A percentile compares a stretch with the other conserved stretches of the same genome.
Conservation (phyloP, 2,329 filamentous ascomycete genomes). For the Microdochium trichocladiopsis region DNA sequence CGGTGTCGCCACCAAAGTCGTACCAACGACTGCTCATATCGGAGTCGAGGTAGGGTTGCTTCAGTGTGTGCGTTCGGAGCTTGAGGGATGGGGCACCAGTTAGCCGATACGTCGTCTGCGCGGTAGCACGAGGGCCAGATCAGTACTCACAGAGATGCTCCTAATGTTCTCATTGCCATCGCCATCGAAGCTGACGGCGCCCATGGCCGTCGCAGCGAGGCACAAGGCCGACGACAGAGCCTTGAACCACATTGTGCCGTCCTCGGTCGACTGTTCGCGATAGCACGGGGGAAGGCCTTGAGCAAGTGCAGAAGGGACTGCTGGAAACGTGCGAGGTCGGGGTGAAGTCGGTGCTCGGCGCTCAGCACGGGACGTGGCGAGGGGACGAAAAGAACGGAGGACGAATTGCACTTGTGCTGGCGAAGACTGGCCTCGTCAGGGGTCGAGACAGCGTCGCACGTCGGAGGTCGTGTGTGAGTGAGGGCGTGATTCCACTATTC, state of each 20-base stretch:
- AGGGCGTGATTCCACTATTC: neutral
- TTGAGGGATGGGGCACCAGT: slow-evolving; percentile 24
- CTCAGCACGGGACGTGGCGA: neutral
- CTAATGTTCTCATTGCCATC: slow-evolving; percentile 42
- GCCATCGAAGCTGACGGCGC: slow-evolving; percentile 35
- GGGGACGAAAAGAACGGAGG: neutral
- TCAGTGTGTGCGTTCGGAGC: slow-evolving; percentile 81
- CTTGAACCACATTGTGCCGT: slow-evolving; percentile 19
- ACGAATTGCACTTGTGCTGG: neutral
- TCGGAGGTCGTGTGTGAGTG: neutral
- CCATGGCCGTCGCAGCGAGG: slow-evolving; percentile 28
- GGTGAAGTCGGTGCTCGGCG: neutral
- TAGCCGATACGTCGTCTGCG: neutral
- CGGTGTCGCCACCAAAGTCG: slow-evolving; percentile 94
- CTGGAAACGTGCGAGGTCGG: slow-evolving; percentile 1
- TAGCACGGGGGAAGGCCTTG: slow-evolving; percentile 3
- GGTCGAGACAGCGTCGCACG: neutral
- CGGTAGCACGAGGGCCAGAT: neutral
- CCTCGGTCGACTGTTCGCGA: slow-evolving; percentile 2
- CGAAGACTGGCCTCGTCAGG: neutral
- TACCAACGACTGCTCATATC: slow-evolving; percentile 99
- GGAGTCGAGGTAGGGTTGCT: slow-evolving; percentile 92
- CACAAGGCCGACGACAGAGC: slow-evolving; percentile 21
- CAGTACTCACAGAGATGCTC: slow-evolving; percentile 29
- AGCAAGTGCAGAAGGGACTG: slow-evolving; percentile 4